Conservation (phyloP, 2,329 filamentous ascomycete genomes). For the Didymella arachidicola region DNA sequence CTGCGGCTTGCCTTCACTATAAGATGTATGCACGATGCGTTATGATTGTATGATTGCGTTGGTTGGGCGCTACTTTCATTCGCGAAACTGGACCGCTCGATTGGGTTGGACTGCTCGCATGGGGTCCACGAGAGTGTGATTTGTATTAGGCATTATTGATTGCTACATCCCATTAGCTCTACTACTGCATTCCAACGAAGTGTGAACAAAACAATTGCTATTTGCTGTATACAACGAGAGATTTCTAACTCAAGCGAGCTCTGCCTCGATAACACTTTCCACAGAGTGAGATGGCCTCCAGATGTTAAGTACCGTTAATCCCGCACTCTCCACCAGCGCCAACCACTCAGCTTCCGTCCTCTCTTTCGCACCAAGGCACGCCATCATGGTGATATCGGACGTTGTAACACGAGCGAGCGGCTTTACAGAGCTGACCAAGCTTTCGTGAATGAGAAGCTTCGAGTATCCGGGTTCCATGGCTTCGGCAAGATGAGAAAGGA, state of each 20-base stretch:
- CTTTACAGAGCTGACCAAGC: slow-evolving; percentile 47
- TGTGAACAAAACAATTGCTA: not conserved
- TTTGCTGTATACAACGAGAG: not conserved
- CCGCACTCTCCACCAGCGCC: slow-evolving; percentile 28
- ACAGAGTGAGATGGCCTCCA: slow-evolving; percentile 21
- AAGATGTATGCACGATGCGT: too few relatives aligned
- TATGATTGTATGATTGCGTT: too few relatives aligned
- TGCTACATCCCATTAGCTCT: too few relatives aligned
- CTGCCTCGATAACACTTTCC: slow-evolving; percentile 20
- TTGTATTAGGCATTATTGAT: too few relatives aligned
- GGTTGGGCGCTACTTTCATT: too few relatives aligned
- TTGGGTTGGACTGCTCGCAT: too few relatives aligned
- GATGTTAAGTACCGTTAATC: slow-evolving; percentile 20
- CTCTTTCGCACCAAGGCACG: slow-evolving; percentile 47
- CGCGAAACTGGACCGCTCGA: too few relatives aligned
- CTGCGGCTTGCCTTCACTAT: too few relatives aligned
- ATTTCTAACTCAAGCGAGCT: not conserved
- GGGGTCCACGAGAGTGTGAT: too few relatives aligned
- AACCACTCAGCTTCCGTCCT: slow-evolving; percentile 50
- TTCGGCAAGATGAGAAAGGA: slow-evolving; percentile 49
- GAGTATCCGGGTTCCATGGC: slow-evolving; percentile 50
- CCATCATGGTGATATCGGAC: slow-evolving; percentile 53
- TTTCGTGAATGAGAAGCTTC: slow-evolving; percentile 55
- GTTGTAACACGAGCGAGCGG: slow-evolving; percentile 38
- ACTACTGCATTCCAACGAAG: too few relatives aligned